Conservation (phyloP, 108 stramenopile genomes). For the Cyclotella kingstonii region DNA sequence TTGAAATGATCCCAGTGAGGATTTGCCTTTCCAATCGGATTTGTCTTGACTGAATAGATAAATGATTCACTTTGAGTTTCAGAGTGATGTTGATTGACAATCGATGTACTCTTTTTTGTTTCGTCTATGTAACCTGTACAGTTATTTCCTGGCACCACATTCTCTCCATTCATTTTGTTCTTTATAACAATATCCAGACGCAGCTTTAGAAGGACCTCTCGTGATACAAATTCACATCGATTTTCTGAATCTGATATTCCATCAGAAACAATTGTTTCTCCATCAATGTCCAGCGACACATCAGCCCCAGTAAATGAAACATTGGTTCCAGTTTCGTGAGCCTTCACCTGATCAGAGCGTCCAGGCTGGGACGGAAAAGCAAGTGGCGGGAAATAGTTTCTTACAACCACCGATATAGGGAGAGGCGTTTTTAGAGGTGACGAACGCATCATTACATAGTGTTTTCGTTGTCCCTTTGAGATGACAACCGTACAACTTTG, state of each 20-base stretch:
- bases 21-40: conserved; percentile 30
- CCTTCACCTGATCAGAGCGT: background rate
- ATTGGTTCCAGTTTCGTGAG: background rate
- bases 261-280: background rate
- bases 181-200: conserved; percentile 21
- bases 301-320: too few species aligned
- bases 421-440: background rate
- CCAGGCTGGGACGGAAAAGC: background rate
- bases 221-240: conserved; percentile 10
- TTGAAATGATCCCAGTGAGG: conserved; percentile 68
- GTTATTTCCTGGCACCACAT: background rate
- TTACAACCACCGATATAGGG: conserved; percentile 10
- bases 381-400: conserved; percentile 18
- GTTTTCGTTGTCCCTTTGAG: too few species aligned
- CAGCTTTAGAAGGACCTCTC: conserved; percentile 6
- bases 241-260: conserved; percentile 6
- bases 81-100: background rate
- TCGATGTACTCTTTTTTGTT: background rate
- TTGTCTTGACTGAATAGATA: background rate
- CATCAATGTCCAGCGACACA: background rate
- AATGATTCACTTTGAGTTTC: conserved; percentile 2
- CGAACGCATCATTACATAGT: background rate
- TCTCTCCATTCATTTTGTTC: background rate
- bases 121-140: background rate
- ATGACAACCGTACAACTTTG: too few species aligned